These are phyloP conservation scores for Phytophthora boehmeriae DNA, from an alignment of 352 stramenopile genomes.

Conservation along the genomic window DNA sequence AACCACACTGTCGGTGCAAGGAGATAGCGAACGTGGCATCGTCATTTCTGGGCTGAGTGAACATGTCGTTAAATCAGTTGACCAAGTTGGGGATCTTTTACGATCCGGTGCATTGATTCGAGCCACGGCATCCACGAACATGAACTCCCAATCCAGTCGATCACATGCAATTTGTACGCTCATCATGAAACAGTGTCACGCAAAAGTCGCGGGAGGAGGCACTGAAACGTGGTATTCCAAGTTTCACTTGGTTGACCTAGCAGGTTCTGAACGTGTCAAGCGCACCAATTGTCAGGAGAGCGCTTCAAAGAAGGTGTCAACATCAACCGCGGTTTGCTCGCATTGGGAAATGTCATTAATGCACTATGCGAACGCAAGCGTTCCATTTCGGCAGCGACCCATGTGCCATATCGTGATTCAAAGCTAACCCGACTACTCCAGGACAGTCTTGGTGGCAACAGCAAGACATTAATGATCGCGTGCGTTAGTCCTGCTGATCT, in stretches of 20 bases:
- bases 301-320: slow-evolving; percentile 93
- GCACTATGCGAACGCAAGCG: slow-evolving; percentile 88
- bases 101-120: slow-evolving; percentile 50
- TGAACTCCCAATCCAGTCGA: slow-evolving; percentile 82
- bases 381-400: slow-evolving; percentile 27
- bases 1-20: slow-evolving; percentile 70
- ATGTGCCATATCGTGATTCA: slow-evolving; percentile 91
- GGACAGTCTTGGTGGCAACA: slow-evolving; percentile 90
- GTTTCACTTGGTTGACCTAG: slow-evolving; percentile 96
- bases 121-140: slow-evolving; percentile 69
- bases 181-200: slow-evolving; percentile 74
- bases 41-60: slow-evolving; percentile 86
- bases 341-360: slow-evolving; percentile 96
- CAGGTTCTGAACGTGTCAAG: slow-evolving; percentile 93
- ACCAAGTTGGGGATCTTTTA: slow-evolving; percentile 53
- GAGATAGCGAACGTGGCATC: slow-evolving; percentile 91
- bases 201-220: slow-evolving; percentile 20
- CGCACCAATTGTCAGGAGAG: slow-evolving; percentile 85
- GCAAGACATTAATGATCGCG: slow-evolving; percentile 92
- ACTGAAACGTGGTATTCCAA: slow-evolving; percentile 73
- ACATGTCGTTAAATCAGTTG: slow-evolving; percentile 62
- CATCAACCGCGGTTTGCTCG: slow-evolving; percentile 95
- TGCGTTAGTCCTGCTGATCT: slow-evolving; percentile 80
- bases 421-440: slow-evolving; percentile 92
- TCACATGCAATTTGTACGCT: slow-evolving; percentile 92